Evolutionary conservation across 768 basidiomycete species (phyloP), one percentile per base, ranked within the genome.

Genomic region (Hysterangium stoloniferum): DNA sequence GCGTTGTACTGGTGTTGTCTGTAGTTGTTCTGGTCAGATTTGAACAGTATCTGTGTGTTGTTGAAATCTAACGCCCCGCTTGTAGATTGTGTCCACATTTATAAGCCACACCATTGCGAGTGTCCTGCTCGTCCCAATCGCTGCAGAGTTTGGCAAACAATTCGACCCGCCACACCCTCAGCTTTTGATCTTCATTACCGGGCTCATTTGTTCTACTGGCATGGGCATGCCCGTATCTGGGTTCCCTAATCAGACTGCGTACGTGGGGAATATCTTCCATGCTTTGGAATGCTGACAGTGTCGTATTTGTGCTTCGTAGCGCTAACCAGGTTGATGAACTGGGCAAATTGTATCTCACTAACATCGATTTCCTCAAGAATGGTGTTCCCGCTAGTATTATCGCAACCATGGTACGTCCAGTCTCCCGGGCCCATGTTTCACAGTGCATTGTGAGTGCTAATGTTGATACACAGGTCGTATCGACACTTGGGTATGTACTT

Each of bases 211-310:
- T 63, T 94, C 91, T 3, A 73, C 90, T 4, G 96, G 95, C 1
- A 99, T 99, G 96, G 95, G 91, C 9, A 88, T 98, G 78, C 94
- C 95, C 2, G 93, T 98, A 33, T 93, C 90, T 54, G 96, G 96
- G n/a, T 99, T 98, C 73, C 95, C 95, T 0, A 96, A 97, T 65
- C 91, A 96, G 68, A 93, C 91, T 43, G 91, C 92, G 93, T 94
- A 66, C 59, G 86, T 78, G 1, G 17, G 28, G 4, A 20, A 1
- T 15, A 6, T 25, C 17, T 3, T 28, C 37, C 40, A 20, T 49
- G 47, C 45, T 24, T 22, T 52, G 40, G 47, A 52, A 34, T 31
- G 54, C 45, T 38, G 15, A 46, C 53, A 25, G 41, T 49, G 24
- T 44, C 40, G 42, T n/a, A 40, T 32, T 36, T 32, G 59, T 4